These are phyloP conservation scores for Sporothrix schenckii DNA, from an alignment of 2,329 filamentous ascomycete species.

Conservation along the genomic window DNA sequence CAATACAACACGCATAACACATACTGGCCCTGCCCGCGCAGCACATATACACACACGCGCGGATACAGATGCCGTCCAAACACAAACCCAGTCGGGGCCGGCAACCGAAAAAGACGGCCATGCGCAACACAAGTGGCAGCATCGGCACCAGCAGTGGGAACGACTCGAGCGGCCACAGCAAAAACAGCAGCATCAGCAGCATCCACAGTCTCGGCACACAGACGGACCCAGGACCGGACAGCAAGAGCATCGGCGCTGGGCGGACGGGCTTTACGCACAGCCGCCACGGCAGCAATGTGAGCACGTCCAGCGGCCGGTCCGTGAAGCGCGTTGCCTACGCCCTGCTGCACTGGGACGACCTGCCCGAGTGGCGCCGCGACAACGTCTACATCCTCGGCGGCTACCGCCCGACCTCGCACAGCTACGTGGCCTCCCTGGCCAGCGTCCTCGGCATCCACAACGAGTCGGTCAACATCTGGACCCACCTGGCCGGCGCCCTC, in stretches of 20 bases:
- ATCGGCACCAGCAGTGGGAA: neutral
- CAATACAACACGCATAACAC: neutral
- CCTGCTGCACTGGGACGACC: constrained; percentile 60
- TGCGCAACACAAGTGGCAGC: neutral
- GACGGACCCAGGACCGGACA: neutral
- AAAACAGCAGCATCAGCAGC: neutral
- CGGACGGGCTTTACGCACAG: neutral
- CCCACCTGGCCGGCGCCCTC: constrained; percentile 66
- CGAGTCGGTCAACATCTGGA: constrained; percentile 66
- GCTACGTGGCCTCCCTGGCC: constrained; percentile 50
- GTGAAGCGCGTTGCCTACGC: constrained; percentile 33
- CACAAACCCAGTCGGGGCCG: constrained; percentile 25
- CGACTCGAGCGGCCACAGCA: neutral
- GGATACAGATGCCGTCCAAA: constrained; percentile 23
- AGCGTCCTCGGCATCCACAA: constrained; percentile 62
- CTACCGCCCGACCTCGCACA: constrained; percentile 57
- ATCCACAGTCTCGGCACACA: neutral
- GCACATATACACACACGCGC: neutral
- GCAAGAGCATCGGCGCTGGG: neutral
- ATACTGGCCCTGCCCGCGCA: too few relatives aligned
- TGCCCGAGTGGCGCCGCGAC: constrained; percentile 62
- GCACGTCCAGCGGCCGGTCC: constrained; percentile 37
- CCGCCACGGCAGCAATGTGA: constrained; percentile 22
- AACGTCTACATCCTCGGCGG: constrained; percentile 59
- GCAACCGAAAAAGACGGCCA: constrained; percentile 27